Base-by-base conservation (phyloP, 495 filamentous ascomycete genomes). In the Bacidia rubella region DNA sequence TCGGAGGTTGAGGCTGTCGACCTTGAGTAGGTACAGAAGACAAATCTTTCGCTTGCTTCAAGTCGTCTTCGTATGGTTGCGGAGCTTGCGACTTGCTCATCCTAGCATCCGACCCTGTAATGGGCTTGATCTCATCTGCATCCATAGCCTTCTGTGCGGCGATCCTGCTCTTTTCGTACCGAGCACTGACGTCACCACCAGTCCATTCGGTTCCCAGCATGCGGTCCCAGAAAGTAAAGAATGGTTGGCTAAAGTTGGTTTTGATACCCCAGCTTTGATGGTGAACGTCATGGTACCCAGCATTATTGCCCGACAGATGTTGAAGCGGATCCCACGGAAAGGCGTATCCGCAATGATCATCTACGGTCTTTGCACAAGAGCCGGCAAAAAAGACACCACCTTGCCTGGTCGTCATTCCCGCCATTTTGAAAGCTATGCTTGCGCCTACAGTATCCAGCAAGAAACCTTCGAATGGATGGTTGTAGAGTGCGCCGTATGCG, bases 191-290 rank as follows among this genome's bases (percentile, higher is more conserved):
- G 56, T 77, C 74, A 24, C 75, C 82, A 15, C 85, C 85, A 38
- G 70, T 74, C 82, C 82, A 92, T 63, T 75, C 77, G 25, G 86
- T 92, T 26, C 81, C 82, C 11, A 88, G 69, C 43, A 76, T 47
- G 22, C 74, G 70, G 62, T 92, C 86, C 86, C 86, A 92, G 66
- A 88, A 84, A 44, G 83, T 90, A 68, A 89, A 87, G 70, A 87
- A 90, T 0, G 86, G 86, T 63, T 92, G 86, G 0, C 81, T 83
- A 63, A 77, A 80, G 54, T 80, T 80, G 11, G 71, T 74, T 67
- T 92, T 92, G 72, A 92, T 90, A 49, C 86, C 86, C 86, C 86
- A 92, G 64, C 81, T 86, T 65, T 92, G 86, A 66, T 92, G 86
- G 65, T 92, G 86, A 47, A 92, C 83, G 63, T 92, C 86, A 65